Evolutionary conservation across 768 basidiomycete species (phyloP).

Genomic region (Lactifluus hygrophoroides): DNA sequence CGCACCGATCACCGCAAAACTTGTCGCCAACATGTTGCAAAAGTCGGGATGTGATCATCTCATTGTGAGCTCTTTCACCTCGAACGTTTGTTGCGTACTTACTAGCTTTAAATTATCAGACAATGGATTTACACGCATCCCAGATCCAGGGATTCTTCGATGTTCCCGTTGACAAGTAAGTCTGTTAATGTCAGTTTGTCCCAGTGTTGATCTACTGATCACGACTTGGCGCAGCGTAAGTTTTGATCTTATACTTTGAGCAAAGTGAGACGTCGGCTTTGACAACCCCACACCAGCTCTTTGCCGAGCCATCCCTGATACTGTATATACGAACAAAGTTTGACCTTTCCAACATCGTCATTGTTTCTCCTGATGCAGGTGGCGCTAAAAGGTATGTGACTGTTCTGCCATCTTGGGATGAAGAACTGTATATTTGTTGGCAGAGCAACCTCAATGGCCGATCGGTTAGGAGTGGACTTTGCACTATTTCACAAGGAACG

Average conservation of each 20-base stretch:
- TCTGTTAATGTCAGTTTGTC: constrained; percentile 22
- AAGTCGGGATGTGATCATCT: constrained; percentile 93
- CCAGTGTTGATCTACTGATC: constrained; percentile 2
- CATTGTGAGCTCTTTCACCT: constrained; percentile 52
- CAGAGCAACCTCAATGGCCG: constrained; percentile 96
- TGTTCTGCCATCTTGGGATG: background rate
- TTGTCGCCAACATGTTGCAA: constrained; percentile 96
- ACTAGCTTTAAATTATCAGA: too few species aligned
- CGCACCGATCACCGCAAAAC: constrained; percentile 95
- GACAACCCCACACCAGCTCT: constrained; percentile 49
- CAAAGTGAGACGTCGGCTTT: constrained; percentile 20
- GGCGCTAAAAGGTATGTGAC: constrained; percentile 82
- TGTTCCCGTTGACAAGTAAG: constrained; percentile 98
- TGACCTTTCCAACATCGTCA: constrained; percentile 75
- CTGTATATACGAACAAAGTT: constrained; percentile 93
- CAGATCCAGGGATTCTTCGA: constrained; percentile 99
- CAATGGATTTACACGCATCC: constrained; percentile 97
- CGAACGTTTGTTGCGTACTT: background rate
- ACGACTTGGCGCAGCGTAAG: constrained; percentile 37
- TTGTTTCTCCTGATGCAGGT: constrained; percentile 96
- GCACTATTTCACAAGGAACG: constrained; percentile 99
- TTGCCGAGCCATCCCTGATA: constrained; percentile 91
- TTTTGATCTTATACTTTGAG: constrained; percentile 21
- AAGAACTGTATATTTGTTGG: background rate
- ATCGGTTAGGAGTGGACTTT: constrained; percentile 93